Percentiles rank a stretch among this genome's conserved stretches.
Conservation (phyloP, 225 moss, liverwort and hornwort genomes). For the Physcomitrium patens region DNA sequence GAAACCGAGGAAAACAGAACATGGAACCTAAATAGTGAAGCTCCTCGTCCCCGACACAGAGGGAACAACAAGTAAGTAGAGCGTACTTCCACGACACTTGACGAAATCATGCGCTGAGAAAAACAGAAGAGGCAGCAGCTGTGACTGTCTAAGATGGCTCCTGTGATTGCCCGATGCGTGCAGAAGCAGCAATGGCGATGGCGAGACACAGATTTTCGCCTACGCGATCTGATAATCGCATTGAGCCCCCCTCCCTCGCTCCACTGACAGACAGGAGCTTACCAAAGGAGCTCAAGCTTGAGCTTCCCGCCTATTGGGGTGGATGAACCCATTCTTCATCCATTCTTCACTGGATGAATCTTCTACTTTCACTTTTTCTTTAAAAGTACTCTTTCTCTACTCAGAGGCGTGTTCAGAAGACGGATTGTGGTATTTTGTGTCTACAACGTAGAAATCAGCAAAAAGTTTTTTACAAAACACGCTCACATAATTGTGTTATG, state of each 20-base stretch:
- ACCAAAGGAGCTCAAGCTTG: not conserved
- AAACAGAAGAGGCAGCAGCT: not conserved
- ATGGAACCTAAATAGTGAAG: not conserved
- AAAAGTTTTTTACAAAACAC: too few species aligned
- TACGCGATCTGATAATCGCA: constrained; percentile 21
- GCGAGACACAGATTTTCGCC: constrained; percentile 1
- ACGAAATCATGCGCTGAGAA: constrained; percentile 20
- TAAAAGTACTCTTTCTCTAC: too few species aligned
- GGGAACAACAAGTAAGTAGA: not conserved
- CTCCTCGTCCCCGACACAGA: constrained; percentile 21
- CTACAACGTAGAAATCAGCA: too few species aligned
- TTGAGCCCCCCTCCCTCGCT: not conserved
- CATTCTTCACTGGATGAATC: too few species aligned
- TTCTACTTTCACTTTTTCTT: too few species aligned
- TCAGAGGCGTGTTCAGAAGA: too few species aligned
- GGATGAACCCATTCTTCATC: too few species aligned
- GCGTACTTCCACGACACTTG: not conserved
- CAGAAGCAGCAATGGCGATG: not conserved
- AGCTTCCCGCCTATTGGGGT: constrained; percentile 31
- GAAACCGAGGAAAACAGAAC: not conserved
- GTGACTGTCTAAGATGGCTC: not conserved
- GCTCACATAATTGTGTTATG: too few species aligned
- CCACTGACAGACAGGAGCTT: not conserved
- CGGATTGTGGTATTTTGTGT: too few species aligned
- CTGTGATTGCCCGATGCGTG: not conserved